Base-by-base conservation (phyloP, 2,329 filamentous ascomycete species). In the Aspergillus ustus region DNA sequence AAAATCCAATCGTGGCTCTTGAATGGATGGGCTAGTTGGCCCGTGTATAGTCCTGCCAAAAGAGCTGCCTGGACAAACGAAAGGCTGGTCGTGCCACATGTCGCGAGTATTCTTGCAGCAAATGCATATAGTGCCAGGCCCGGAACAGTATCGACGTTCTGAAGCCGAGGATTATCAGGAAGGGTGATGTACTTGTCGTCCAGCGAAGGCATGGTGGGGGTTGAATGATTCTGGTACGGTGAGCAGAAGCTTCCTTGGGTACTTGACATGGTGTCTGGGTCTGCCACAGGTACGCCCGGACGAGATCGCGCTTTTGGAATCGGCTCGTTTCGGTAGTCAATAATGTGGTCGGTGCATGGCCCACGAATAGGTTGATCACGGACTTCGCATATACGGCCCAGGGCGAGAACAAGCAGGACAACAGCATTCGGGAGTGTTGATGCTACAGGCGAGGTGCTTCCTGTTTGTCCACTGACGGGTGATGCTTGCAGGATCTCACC, bases 41-140 rank as follows among this genome's bases (percentile, higher is more conserved):
- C 93, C 65, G 93, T 89, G 73, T 97, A 99, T 5, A 99, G 79
- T 2, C 92, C 92, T 17, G 92, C 92, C 51, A 98, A 84, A 25
- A 98, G 86, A 68, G 89, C 88, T 7, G 91, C 91, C 74, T 97
- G 93, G 4, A 96, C 91, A 72, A 95, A 90, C 66, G 90, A 89
- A 61, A 98, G 82, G 48, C 91, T 91, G 63, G 90, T 91, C 0
- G 90, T 90, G 13, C 91, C 93, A 54, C 95, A 88, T 61, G 90
- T 90, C 5, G 93, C 93, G 17, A 98, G 80, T 43, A 98, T 97
- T 63, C 95, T 90, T 1, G 90, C 90, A 2, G 93, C 94, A 63
- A 91, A 89, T 1, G 91, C 91, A 74, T 93, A 97, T 73, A 97
- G 97, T 31, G 93, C 90, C 61, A 98, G 81, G 0, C 95, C 95